Evolutionary conservation across 768 basidiomycete genomes (phyloP).

Genomic region (Phylloporus sp.): DNA sequence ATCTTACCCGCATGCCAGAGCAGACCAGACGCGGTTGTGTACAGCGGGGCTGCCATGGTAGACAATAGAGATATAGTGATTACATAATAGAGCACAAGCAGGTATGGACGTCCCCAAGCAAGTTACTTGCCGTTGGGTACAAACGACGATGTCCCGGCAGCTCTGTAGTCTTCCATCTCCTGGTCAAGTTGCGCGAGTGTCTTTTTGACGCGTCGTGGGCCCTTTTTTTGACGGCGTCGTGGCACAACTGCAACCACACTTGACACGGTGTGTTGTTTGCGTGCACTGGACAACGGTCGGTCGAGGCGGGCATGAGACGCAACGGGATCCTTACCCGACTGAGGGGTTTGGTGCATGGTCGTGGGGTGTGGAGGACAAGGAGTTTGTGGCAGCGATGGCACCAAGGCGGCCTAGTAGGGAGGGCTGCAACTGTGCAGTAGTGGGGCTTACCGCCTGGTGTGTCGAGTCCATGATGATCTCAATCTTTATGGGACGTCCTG

Average conservation of each 20-base stretch:
- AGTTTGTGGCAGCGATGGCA: conserved; percentile 4
- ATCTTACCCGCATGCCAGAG: conserved; percentile 95
- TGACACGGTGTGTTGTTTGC: conserved; percentile 15
- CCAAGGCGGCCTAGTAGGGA: conserved; percentile 40
- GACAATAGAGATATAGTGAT: conserved; percentile 3
- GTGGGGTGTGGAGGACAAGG: conserved; percentile 3
- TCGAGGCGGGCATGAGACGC: neutral
- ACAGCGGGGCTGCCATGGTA: conserved; percentile 84
- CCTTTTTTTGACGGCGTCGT: conserved; percentile 59
- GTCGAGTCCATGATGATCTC: conserved; percentile 55
- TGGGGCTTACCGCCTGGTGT: conserved; percentile 13
- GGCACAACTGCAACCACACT: conserved; percentile 27
- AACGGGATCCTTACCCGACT: conserved; percentile 9
- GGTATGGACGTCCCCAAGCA: neutral
- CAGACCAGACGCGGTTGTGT: conserved; percentile 84
- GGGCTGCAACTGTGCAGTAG: conserved; percentile 28
- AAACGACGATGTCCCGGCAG: conserved; percentile 27
- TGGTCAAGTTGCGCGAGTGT: conserved; percentile 61
- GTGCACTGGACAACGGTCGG: conserved; percentile 12
- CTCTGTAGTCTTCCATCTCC: conserved; percentile 79
- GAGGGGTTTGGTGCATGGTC: conserved; percentile 17
- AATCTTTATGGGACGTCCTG: conserved; percentile 66
- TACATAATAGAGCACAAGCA: conserved; percentile 15
- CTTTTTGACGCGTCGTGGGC: conserved; percentile 72
- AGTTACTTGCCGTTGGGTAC: conserved; percentile 13